Percentiles rank a stretch among this genome's conserved stretches.
Evolutionary conservation across 1,284 basidiomycete species (phyloP).

Genomic region (Agroathelia rolfsii): DNA sequence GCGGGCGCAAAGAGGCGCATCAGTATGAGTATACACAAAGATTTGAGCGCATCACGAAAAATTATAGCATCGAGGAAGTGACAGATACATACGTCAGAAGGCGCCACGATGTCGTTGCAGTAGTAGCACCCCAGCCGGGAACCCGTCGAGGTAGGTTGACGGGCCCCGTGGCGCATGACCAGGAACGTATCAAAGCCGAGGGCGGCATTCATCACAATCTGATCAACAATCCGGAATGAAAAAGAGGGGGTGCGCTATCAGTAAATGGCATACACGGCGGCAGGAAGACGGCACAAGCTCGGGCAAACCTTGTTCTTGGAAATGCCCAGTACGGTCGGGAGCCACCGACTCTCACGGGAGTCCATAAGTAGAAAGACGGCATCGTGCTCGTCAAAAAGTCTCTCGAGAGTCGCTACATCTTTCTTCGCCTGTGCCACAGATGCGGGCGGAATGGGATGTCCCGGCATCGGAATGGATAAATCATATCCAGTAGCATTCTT

Average conservation of each 20-base stretch:
- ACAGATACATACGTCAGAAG: conserved; percentile 66
- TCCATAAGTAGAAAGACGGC: conserved; percentile 96
- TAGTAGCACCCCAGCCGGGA: conserved; percentile 85
- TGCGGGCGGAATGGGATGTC: conserved; percentile 73
- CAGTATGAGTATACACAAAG: not conserved
- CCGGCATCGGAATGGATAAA: conserved; percentile 93
- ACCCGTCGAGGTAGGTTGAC: conserved; percentile 27
- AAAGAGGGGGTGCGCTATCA: conserved; percentile 1
- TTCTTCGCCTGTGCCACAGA: conserved; percentile 48
- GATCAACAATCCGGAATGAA: not conserved
- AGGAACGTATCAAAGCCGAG: conserved; percentile 95
- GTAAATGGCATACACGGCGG: too few species aligned
- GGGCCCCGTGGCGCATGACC: conserved; percentile 91
- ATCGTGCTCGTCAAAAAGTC: conserved; percentile 78
- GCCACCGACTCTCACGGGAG: conserved; percentile 90
- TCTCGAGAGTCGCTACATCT: conserved; percentile 67
- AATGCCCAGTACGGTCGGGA: conserved; percentile 83
- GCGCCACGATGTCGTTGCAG: conserved; percentile 97
- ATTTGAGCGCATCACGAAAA: conserved; percentile 1
- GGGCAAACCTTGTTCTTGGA: conserved; percentile 70
- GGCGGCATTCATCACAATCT: conserved; percentile 92
- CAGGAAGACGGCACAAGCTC: too few species aligned
- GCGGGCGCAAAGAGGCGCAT: not conserved
- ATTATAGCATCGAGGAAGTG: conserved; percentile 1
- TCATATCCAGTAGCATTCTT: conserved; percentile 73